Evolutionary conservation across 257 asterid genomes (phyloP), one percentile per base, ranked within the genome.

Genomic region (Linderniella brevidens): DNA sequence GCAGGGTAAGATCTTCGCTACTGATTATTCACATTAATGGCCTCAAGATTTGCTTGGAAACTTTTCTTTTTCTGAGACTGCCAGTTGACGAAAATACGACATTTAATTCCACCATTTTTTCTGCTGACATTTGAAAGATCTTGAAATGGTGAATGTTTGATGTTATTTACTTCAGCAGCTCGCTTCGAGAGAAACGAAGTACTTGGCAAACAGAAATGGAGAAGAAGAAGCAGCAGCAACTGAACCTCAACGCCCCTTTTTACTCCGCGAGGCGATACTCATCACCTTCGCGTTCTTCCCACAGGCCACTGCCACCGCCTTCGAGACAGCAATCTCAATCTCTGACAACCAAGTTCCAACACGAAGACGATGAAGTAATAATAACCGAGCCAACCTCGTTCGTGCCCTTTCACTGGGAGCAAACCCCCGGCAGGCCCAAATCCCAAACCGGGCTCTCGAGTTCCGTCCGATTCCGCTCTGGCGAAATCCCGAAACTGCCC

Each of bases 351-450:
- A 17, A 13, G 25, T 46, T 35, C 35, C 13, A 18, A 16, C 14
- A 35, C 35, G 35, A 18, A 16, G 19, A 29, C 9, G 51, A 46
- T 9, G 12, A 11, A 13, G 19, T 46, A 8, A 11, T 13, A 17
- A 18, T 3, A 17, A 29, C 51, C 1, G 10, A 0, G 19, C 12
- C 35, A 16, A 17, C 32, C 32, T 25, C 32, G 4, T 25, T 6
- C 32, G 32, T 46, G 0, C 51, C 51, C n/a, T 46, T 46, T 46
- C 51, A 17, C 3, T 46, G 51, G 51, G 51, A 46, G 9, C 51
- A 17, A 19, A 46, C 35, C 12, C 51, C 51, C 14, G 51, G 51
- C 11, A 16, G 51, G 4, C 51, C 35, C 35, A 46, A 19, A 46
- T 5, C 15, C 14, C 35, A 46, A 3, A 13, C 48, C 14, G 6